Conservation (phyloP, 2,329 filamentous ascomycete genomes). For the Sclerotiophoma versabilis region DNA sequence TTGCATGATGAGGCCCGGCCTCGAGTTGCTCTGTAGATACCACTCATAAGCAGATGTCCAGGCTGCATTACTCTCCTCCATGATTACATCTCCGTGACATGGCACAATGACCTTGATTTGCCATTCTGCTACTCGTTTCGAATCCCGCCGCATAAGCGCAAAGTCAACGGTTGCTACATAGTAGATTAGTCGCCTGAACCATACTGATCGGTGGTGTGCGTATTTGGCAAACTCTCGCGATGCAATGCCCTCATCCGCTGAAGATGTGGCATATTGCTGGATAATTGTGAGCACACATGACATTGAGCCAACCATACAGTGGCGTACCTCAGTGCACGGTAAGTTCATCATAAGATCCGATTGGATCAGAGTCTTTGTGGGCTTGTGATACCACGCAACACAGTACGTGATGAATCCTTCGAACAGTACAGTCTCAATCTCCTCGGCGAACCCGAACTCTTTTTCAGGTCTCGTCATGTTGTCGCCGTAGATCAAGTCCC, state of each 20-base stretch:
- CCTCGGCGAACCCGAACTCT: constrained; percentile 19
- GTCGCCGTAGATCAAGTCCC: constrained; percentile 22
- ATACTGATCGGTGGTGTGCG: constrained; percentile 23
- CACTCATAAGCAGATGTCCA: constrained; percentile 22
- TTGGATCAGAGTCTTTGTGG: constrained; percentile 20
- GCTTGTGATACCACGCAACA: constrained; percentile 26
- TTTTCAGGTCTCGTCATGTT: constrained; percentile 21
- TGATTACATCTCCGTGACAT: constrained; percentile 24
- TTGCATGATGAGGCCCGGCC: not conserved
- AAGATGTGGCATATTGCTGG: constrained; percentile 25
- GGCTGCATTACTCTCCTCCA: constrained; percentile 3
- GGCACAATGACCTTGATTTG: constrained; percentile 21
- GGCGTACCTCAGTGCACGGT: constrained; percentile 23
- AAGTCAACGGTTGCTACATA: constrained; percentile 23
- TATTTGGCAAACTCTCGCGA: constrained; percentile 22
- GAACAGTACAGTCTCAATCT: constrained; percentile 25
- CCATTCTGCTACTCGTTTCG: constrained; percentile 23
- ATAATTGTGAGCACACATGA: not conserved
- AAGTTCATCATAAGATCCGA: constrained; percentile 27
- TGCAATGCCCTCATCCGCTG: constrained; percentile 6
- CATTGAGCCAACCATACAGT: too few relatives aligned
- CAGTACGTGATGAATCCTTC: constrained; percentile 26
- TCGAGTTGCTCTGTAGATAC: constrained; percentile 11
- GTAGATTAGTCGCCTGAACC: constrained; percentile 22
- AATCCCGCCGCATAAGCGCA: constrained; percentile 21